Conservation (phyloP, 768 basidiomycete species). For the Kwoniella botswanensis region DNA sequence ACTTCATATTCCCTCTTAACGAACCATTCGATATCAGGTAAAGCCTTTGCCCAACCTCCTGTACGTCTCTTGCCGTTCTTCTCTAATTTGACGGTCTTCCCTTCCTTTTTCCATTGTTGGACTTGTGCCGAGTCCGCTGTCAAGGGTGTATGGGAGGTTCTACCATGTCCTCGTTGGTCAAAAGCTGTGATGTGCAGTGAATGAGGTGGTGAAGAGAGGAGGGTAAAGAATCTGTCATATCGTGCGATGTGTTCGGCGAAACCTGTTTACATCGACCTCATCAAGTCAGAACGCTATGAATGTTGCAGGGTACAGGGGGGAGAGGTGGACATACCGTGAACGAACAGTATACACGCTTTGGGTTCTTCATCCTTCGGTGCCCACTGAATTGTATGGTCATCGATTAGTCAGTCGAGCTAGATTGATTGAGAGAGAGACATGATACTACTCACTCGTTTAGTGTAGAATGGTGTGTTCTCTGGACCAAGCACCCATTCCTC, state of each 20-base stretch:
- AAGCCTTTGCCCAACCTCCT: conserved; percentile 50
- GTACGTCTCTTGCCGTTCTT: conserved; percentile 43
- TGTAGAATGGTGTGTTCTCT: conserved; percentile 49
- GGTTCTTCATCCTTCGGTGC: conserved; percentile 33
- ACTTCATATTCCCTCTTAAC: conserved; percentile 35
- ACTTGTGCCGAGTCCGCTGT: conserved; percentile 29
- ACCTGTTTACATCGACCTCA: conserved; percentile 25
- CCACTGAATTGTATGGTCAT: conserved; percentile 29
- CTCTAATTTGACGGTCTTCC: conserved; percentile 40
- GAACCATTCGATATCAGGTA: conserved; percentile 53
- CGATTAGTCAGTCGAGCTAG: background rate
- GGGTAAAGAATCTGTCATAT: conserved; percentile 47
- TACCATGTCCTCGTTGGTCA: conserved; percentile 52
- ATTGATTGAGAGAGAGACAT: background rate
- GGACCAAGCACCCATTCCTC: conserved; percentile 52
- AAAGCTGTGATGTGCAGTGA: conserved; percentile 46
- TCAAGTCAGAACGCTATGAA: background rate
- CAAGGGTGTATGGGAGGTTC: conserved; percentile 39
- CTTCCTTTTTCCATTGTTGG: conserved; percentile 42
- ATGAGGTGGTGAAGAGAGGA: conserved; percentile 41
- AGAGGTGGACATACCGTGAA: conserved; percentile 42
- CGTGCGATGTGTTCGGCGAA: conserved; percentile 50
- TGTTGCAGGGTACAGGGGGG: conserved; percentile 3
- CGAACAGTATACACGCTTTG: conserved; percentile 46
- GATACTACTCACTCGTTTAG: conserved; percentile 34